Evolutionary conservation across 345 rosid genomes (phyloP), one percentile per base, ranked within the genome.

Genomic region (Lumnitzera littorea): DNA sequence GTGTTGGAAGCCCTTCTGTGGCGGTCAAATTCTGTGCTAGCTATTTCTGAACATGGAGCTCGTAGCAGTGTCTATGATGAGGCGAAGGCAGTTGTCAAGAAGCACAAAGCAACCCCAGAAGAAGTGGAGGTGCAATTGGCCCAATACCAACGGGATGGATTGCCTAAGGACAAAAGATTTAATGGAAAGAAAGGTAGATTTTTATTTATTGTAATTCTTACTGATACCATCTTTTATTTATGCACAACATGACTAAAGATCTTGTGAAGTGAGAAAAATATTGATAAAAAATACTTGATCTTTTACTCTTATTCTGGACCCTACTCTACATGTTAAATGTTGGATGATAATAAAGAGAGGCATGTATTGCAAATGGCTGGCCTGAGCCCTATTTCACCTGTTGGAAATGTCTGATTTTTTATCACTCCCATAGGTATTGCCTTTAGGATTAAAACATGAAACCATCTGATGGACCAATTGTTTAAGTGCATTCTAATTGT

Each of bases 11-110:
- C 96, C 31, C 94, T 92, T 62, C 92, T 91, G 55, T 89, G 95
- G 96, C 88, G 91, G 59, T 72, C 89, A 64, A 87, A 85, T 77
- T 92, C 91, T 17, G 84, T 79, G 24, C 76, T 92, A 64, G 98
- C 94, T 56, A 92, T 92, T 55, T 92, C 96, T 53, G 91, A 87
- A 72, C 96, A 92, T 63, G 98, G 98, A 74, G 98, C 94, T 75
- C 96, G 98, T 46, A 81, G 96, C 57, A 92, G 82, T 31, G 88
- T 92, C 66, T 92, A 92, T 68, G 96, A 91, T 52, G 98, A 89
- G 75, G 98, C 96, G 12, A 82, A 80, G 56, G 98, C 96, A 59
- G 96, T 89, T 31, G 85, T 92, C 14, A 69, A 70, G 72, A 92
- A 92, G 79, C 80, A 92, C 69, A 92, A 92, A 81, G 96, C 98